Base-by-base conservation (phyloP, 352 stramenopile species). In the Phytophthora hibernalis region DNA sequence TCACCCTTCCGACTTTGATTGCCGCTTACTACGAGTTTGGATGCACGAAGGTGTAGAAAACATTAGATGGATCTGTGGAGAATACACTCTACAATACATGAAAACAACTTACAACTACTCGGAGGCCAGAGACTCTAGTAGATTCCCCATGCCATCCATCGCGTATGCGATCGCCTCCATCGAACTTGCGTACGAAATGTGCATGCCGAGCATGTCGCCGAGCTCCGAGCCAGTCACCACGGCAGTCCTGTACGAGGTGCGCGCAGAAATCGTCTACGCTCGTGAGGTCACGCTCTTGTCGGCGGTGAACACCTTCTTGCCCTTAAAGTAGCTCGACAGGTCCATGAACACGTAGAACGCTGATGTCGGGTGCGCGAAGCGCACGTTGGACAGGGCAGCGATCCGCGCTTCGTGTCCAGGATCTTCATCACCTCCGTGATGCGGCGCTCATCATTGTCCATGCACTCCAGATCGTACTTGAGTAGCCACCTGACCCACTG, bases 291-390 rank as follows among this genome's bases (percentile, higher is more conserved):
- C 64, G 12, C 58, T 67, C 28, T 65, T 67, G 43, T 75, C 71
- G 10, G 66, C 45, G 2, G 70, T 72, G 37, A 54, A 69, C 18
- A 64, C 74, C 33, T 71, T 80, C 74, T 80, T 84, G 50, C 70
- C 88, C 18, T 78, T 75, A 54, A 93, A 87, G 89, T 20, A 69
- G 38, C 6, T 75, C 83, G 2, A 90, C 96, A 99, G 78, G 69
- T 98, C 92, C n/a, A 95, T 83, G 38, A 98, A 90, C 18, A 98
- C 80, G 70, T 99, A 99, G 77, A 99, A 98, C 11, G 96, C 91
- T 12, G 93, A 94, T 44, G 90, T 85, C 18, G 96, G 95, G 50
- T 97, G 82, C 15, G 86, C 76, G 31, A 93, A 95, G 3, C 62
- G 76, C 8, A 99, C 70, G 20, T 90, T 74, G 0, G 86, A 77